Percentiles rank a stretch among this genome's conserved stretches.
Evolutionary conservation across 441 rosid species (phyloP).

Genomic region (Rhodomyrtus psidioides): DNA sequence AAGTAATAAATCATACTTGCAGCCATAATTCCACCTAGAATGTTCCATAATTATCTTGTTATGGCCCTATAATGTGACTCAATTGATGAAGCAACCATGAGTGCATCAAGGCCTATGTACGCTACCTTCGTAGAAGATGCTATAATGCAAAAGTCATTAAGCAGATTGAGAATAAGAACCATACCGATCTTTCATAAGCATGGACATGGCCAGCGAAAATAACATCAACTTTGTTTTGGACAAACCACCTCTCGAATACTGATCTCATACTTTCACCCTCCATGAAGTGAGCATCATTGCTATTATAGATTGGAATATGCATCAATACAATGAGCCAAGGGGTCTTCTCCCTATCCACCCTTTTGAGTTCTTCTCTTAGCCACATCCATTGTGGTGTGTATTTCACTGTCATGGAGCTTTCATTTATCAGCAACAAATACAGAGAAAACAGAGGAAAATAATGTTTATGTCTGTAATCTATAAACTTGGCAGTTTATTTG

Average conservation of each 20-base stretch:
- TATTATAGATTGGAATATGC: slow-evolving; percentile 38
- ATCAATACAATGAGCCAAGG: slow-evolving; percentile 47
- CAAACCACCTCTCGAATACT: slow-evolving; percentile 34
- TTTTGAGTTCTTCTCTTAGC: slow-evolving; percentile 30
- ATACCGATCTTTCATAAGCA: slow-evolving; percentile 52
- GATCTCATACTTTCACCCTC: slow-evolving; percentile 48
- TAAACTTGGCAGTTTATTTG: not conserved
- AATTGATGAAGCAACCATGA: not conserved
- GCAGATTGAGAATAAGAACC: not conserved
- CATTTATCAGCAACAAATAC: not conserved
- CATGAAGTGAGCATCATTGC: slow-evolving; percentile 36
- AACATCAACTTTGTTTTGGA: slow-evolving; percentile 27
- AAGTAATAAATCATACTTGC: not conserved
- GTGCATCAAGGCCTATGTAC: not conserved
- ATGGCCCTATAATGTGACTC: not conserved
- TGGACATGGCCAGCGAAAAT: slow-evolving; percentile 46
- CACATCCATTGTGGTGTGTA: slow-evolving; percentile 42
- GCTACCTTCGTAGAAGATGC: not conserved
- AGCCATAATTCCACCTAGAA: not conserved
- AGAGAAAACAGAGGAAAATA: not conserved
- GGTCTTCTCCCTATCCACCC: slow-evolving; percentile 38
- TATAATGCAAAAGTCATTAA: not conserved
- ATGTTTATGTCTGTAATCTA: not conserved
- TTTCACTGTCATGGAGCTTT: slow-evolving; percentile 24
- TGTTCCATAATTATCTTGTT: not conserved